phyloP scores from a whole-genome alignment of 768 basidiomycete genomes.

The Boletus speciosus region DNA sequence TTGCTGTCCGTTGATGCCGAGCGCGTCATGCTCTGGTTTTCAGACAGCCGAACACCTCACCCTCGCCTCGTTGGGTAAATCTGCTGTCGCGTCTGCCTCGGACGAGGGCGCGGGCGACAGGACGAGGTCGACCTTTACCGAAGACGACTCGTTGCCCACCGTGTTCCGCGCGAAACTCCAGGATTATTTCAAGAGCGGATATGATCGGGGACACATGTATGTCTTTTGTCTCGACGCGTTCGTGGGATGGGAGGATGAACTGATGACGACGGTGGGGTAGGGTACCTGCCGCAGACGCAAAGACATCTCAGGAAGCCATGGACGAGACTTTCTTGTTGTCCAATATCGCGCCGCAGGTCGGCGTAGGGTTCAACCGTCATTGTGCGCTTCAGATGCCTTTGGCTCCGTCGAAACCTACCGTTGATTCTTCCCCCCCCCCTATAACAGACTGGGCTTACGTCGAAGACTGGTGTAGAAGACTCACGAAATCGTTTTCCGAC shows the following conservation, averaged over 20 bases:
- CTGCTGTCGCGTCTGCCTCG: conserved; percentile 32
- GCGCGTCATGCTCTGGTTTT: background rate
- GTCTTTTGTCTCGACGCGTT: conserved; percentile 25
- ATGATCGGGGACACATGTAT: conserved; percentile 96
- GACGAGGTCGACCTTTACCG: conserved; percentile 71
- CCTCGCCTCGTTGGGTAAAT: conserved; percentile 62
- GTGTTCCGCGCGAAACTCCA: conserved; percentile 77
- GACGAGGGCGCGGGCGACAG: conserved; percentile 58
- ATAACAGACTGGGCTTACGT: conserved; percentile 89
- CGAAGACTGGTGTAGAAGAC: conserved; percentile 90
- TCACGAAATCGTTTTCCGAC: conserved; percentile 85
- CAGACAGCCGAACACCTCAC: conserved; percentile 97
- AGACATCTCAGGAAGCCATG: conserved; percentile 89
- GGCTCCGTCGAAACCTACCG: background rate
- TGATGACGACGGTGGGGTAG: conserved; percentile 34
- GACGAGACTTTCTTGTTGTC: conserved; percentile 92
- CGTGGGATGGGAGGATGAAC: background rate
- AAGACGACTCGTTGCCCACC: conserved; percentile 76
- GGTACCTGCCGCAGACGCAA: conserved; percentile 97
- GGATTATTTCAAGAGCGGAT: conserved; percentile 92
- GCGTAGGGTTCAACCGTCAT: conserved; percentile 95
- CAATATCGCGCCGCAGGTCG: conserved; percentile 98
- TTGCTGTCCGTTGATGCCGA: background rate
- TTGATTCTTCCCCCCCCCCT: background rate
- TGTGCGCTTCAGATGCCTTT: conserved; percentile 45